phyloP scores from a whole-genome alignment of 768 basidiomycete genomes.

The Lactifluus hygrophoroides region DNA sequence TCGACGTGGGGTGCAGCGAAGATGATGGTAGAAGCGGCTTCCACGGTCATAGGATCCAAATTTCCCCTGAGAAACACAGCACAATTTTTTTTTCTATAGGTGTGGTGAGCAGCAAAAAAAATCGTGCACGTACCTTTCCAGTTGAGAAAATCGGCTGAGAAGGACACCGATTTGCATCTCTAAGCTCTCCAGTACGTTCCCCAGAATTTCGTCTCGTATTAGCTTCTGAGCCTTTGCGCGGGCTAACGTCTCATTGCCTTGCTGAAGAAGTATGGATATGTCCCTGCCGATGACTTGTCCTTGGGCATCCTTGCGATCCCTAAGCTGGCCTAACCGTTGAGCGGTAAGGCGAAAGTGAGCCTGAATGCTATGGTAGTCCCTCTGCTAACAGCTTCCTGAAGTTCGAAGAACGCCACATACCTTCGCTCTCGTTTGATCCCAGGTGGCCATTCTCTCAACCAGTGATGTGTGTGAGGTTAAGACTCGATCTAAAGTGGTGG shows the following conservation, averaged over 20 bases:
- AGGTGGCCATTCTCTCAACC: slow-evolving; percentile 21
- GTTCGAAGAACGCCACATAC: slow-evolving; percentile 17
- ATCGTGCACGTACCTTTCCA: slow-evolving; percentile 38
- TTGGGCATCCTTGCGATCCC: slow-evolving; percentile 60
- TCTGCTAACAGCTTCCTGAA: not conserved
- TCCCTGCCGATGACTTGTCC: slow-evolving; percentile 54
- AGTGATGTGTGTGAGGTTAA: not conserved
- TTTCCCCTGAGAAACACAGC: slow-evolving; percentile 25
- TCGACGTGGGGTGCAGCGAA: slow-evolving; percentile 48
- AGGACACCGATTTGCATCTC: slow-evolving; percentile 61
- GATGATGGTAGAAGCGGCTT: slow-evolving; percentile 63
- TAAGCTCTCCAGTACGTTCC: slow-evolving; percentile 54
- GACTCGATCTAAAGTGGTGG: too few relatives aligned
- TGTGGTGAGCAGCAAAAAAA: not conserved
- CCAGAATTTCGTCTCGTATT: slow-evolving; percentile 51
- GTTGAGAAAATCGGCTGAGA: slow-evolving; percentile 47
- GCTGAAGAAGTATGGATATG: slow-evolving; percentile 56
- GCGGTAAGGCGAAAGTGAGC: slow-evolving; percentile 53
- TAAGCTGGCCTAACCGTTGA: slow-evolving; percentile 59
- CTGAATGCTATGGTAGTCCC: slow-evolving; percentile 30
- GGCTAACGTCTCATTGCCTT: slow-evolving; percentile 53
- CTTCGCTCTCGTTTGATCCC: slow-evolving; percentile 29
- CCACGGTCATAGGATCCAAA: slow-evolving; percentile 47
- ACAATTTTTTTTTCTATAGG: not conserved
- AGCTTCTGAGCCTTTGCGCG: slow-evolving; percentile 65